Evolutionary conservation across 1,284 basidiomycete genomes (phyloP), one percentile per base, ranked within the genome.

Genomic region (Tilletia walkeri): DNA sequence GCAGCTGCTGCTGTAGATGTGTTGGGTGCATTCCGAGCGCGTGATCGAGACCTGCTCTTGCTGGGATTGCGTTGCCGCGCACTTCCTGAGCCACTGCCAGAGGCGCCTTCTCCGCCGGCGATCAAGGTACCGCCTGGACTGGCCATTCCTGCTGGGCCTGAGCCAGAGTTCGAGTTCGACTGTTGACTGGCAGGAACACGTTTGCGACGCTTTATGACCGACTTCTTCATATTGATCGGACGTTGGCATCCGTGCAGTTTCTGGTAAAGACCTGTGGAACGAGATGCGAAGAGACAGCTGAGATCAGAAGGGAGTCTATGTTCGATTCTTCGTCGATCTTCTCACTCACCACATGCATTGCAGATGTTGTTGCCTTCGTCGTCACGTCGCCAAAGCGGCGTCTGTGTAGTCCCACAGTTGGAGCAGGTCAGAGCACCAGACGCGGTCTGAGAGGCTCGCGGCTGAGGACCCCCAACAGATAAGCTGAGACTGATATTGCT

Each of bases 161-260:
- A 3, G 54, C n/a, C 54, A 30, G 54, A 56, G 41, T 14, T 14
- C 6, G 41, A 45, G 41, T 45, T 45, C 6, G 9, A 9, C 41
- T 7, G 6, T 14, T 48, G 56, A 4, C 61, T 24, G 34, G 69
- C 93, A 65, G 94, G 92, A 39, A 98, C 93, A 76, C 95, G 90
- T 86, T 98, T 98, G 74, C 95, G 88, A 48, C 95, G 89, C 86
- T 99, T 99, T 87, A 99, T 99, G 78, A 97, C 94, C 2, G 93
- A 92, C 87, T 98, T 97, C 86, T 96, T 97, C 94, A 99, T 95
- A 70, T 93, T 93, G 74, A 95, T 95, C 45, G 95, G 95, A 56
- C 95, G 90, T 79, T 97, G 94, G 0, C 93, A 94, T 70, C 94
- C 94, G 86, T 99, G 95, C 12, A 99, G 88, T 86, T 99, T 99